Evolutionary conservation across 805 yeast genomes (phyloP).

Genomic region (Blastobotrys chiropterorum): DNA sequence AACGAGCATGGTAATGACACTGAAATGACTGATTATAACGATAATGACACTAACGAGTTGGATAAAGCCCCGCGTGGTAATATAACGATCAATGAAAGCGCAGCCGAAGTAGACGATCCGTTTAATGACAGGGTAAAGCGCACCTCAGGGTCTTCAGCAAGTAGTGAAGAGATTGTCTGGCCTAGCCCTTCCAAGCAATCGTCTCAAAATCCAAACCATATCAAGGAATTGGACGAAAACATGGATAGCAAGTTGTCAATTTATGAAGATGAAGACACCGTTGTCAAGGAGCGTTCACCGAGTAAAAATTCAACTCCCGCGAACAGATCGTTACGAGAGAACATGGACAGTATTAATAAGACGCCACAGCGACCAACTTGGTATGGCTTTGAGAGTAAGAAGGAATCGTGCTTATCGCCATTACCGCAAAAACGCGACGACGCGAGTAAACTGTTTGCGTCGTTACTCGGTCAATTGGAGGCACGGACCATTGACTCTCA

Average conservation of each 20-base stretch:
- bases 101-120: background rate
- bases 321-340: conserved; percentile 6
- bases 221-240: conserved; percentile 6
- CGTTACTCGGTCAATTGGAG: conserved; percentile 16
- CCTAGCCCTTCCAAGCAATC: background rate
- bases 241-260: conserved; percentile 10
- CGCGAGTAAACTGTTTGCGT: conserved; percentile 15
- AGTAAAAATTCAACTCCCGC: conserved; percentile 11
- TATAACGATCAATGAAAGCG: background rate
- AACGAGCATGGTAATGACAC: background rate
- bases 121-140: background rate
- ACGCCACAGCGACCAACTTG: conserved; percentile 9
- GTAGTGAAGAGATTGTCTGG: background rate
- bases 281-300: background rate
- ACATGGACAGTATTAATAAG: conserved; percentile 1
- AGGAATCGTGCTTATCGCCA: conserved; percentile 14
- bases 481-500: conserved; percentile 16
- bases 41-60: background rate
- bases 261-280: conserved; percentile 13
- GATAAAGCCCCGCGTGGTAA: too few species aligned
- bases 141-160: background rate
- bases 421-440: conserved; percentile 15
- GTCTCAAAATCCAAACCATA: background rate
- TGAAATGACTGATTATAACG: background rate
- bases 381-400: conserved; percentile 15